These are phyloP conservation scores for Hanseniaspora vineae DNA, from an alignment of 805 yeast genomes.

Conservation along the genomic window DNA sequence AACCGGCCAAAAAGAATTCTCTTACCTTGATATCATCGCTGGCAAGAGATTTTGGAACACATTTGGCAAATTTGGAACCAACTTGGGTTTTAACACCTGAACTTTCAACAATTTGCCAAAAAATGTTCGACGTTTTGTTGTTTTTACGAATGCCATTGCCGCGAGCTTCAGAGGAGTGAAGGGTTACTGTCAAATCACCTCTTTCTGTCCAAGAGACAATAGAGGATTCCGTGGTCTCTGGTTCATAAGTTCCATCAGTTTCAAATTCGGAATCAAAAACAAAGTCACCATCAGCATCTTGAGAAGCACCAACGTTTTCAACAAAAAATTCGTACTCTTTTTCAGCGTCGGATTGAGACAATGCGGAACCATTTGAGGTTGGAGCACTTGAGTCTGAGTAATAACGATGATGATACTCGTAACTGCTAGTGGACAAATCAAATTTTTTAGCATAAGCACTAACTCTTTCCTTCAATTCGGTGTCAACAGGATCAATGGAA, in stretches of 20 bases:
- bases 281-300: constrained; percentile 11
- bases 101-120: constrained; percentile 19
- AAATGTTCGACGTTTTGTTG: constrained; percentile 11
- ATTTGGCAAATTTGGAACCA: no score
- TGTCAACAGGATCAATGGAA: constrained; percentile 21
- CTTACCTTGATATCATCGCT: constrained; percentile 28
- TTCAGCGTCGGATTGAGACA: no score
- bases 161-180: not conserved
- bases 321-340: constrained; percentile 1
- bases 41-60: constrained; percentile 25
- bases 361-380: constrained; percentile 1
- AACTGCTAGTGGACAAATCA: constrained; percentile 14
- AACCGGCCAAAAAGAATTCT: constrained; percentile 32
- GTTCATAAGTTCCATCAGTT: not conserved
- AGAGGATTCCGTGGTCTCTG: not conserved
- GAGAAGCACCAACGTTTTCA: constrained; percentile 2
- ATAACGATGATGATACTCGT: not conserved
- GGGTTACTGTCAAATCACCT: not conserved
- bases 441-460: constrained; percentile 14
- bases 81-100: constrained; percentile 12
- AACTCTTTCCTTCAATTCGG: constrained; percentile 15
- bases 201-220: not conserved
- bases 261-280: constrained; percentile 15
- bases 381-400: not conserved
- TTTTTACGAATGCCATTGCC: no score